These are phyloP conservation scores for Penicillium cosmopolitanum DNA, from an alignment of 495 filamentous ascomycete species.

Conservation along the genomic window DNA sequence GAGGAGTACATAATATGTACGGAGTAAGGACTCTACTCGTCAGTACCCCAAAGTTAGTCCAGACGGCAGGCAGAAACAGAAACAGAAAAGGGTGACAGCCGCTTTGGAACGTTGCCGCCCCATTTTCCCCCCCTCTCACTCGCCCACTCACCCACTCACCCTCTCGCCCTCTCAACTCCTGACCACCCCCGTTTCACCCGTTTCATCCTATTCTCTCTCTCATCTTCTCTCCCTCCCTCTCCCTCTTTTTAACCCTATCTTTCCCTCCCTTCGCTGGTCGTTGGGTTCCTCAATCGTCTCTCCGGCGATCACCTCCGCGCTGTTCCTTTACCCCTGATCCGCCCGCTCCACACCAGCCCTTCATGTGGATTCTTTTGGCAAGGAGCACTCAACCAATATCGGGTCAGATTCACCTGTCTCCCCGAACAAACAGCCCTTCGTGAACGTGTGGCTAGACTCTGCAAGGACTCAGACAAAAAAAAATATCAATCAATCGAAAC, in stretches of 20 bases:
- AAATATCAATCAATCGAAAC: not conserved
- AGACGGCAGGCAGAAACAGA: slow-evolving; percentile 11
- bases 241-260: slow-evolving; percentile 10
- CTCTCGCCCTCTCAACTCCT: slow-evolving; percentile 13
- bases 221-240: slow-evolving; percentile 12
- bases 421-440: slow-evolving; percentile 30
- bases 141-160: slow-evolving; percentile 1
- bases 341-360: slow-evolving; percentile 35
- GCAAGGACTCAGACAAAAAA: not conserved
- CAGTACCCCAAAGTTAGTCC: not conserved
- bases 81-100: slow-evolving; percentile 12
- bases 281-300: slow-evolving; percentile 31
- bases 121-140: slow-evolving; percentile 6
- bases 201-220: slow-evolving; percentile 14
- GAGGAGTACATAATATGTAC: not conserved
- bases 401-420: slow-evolving; percentile 30
- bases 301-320: slow-evolving; percentile 1
- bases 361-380: slow-evolving; percentile 45
- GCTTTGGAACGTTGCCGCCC: slow-evolving; percentile 5
- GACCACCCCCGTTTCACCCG: slow-evolving; percentile 4
- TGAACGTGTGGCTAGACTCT: slow-evolving; percentile 18
- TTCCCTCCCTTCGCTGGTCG: slow-evolving; percentile 34
- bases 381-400: slow-evolving; percentile 29
- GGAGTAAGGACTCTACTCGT: not conserved
- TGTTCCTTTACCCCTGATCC: slow-evolving; percentile 20